phyloP scores from a whole-genome alignment of 257 asterid species.

The Solanum tacnaense region DNA sequence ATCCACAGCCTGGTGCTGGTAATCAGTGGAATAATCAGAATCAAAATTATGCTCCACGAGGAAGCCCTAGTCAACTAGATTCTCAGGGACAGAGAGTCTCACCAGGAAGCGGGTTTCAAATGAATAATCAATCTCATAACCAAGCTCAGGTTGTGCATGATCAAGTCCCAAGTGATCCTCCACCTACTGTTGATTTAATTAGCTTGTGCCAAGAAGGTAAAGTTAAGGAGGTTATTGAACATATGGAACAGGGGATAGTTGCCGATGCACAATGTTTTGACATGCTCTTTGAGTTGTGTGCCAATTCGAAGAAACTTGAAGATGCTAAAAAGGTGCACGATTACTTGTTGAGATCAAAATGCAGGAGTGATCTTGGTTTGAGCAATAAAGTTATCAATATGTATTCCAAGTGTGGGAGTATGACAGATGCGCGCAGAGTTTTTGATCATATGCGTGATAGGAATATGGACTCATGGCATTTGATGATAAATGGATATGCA shows the following conservation, averaged over 20 bases:
- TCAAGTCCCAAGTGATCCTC: constrained; percentile 16
- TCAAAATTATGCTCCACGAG: neutral
- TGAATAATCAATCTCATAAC: constrained; percentile 25
- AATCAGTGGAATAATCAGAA: constrained; percentile 24
- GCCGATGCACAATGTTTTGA: constrained; percentile 60
- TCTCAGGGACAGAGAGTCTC: neutral
- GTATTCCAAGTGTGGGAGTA: constrained; percentile 81
- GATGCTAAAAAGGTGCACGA: constrained; percentile 91
- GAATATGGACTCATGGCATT: constrained; percentile 83
- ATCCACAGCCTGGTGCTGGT: constrained; percentile 19
- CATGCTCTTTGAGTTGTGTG: constrained; percentile 61
- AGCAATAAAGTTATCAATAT: constrained; percentile 64
- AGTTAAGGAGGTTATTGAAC: constrained; percentile 71
- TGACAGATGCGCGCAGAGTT: constrained; percentile 79
- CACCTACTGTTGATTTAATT: constrained; percentile 33
- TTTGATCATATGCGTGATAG: constrained; percentile 92
- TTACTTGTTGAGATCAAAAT: constrained; percentile 68
- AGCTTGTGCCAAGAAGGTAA: constrained; percentile 62
- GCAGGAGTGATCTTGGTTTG: constrained; percentile 53
- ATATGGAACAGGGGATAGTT: constrained; percentile 60
- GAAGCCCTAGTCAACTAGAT: neutral
- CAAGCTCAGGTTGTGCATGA: constrained; percentile 17
- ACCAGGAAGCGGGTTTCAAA: neutral
- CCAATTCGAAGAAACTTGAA: constrained; percentile 59
- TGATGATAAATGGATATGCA: constrained; percentile 77